A percentile compares a stretch with the other conserved stretches of the same genome.
Evolutionary conservation across 768 basidiomycete genomes (phyloP).

Genomic region (Panellus pusillus): DNA sequence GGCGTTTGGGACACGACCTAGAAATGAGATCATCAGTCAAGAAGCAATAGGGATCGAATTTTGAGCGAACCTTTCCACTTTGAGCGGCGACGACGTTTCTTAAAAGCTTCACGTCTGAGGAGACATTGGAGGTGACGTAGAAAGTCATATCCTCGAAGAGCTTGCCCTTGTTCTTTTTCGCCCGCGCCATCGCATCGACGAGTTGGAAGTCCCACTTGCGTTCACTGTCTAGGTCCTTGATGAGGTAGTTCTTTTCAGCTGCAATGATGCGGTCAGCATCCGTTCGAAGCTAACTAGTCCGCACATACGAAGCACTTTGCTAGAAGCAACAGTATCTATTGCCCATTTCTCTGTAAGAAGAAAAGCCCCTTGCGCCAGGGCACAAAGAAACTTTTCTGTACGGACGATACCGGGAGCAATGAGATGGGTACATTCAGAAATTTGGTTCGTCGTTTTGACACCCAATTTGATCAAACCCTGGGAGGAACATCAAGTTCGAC

Average conservation of each 20-base stretch:
- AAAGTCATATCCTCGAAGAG: conserved; percentile 68
- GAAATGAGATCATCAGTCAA: not conserved
- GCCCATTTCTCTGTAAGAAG: conserved; percentile 75
- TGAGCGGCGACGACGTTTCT: conserved; percentile 67
- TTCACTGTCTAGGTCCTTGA: conserved; percentile 66
- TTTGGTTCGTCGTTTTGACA: conserved; percentile 57
- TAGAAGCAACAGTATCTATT: conserved; percentile 51
- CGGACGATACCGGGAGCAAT: conserved; percentile 67
- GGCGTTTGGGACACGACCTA: conserved; percentile 50
- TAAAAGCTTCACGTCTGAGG: conserved; percentile 57
- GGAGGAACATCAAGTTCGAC: not conserved
- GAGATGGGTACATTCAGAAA: conserved; percentile 77
- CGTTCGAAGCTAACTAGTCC: conserved; percentile 13
- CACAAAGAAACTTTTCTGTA: conserved; percentile 87
- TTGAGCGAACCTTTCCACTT: conserved; percentile 65
- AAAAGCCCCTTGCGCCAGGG: conserved; percentile 60
- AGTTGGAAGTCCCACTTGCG: conserved; percentile 67
- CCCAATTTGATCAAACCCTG: conserved; percentile 69
- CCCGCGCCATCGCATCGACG: conserved; percentile 55
- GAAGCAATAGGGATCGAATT: not conserved
- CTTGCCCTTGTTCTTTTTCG: conserved; percentile 50
- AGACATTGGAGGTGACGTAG: conserved; percentile 71
- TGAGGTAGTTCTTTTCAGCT: conserved; percentile 65
- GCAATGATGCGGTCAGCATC: conserved; percentile 3
- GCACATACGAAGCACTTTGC: conserved; percentile 60